Conservation (phyloP, 2,329 filamentous ascomycete species). For the Botryotinia convoluta region DNA sequence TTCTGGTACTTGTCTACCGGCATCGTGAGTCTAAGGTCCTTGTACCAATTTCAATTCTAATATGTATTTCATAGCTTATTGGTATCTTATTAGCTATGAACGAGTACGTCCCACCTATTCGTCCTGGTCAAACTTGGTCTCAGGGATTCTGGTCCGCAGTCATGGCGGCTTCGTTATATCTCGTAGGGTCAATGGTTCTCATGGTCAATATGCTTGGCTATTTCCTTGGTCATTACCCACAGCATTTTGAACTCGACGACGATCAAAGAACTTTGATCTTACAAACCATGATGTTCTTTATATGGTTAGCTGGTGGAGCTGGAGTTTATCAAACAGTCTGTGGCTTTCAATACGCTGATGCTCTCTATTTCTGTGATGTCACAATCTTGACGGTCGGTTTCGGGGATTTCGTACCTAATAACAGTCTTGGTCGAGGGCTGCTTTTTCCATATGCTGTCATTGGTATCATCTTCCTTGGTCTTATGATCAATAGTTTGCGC, state of each 20-base stretch:
- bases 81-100: slow-evolving; percentile 57
- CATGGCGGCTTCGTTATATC: slow-evolving; percentile 61
- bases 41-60: not conserved
- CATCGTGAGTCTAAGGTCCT: slow-evolving; percentile 51
- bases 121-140: slow-evolving; percentile 53
- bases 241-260: slow-evolving; percentile 63
- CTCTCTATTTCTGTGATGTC: slow-evolving; percentile 60
- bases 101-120: slow-evolving; percentile 48
- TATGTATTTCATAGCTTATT: slow-evolving; percentile 46
- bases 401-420: slow-evolving; percentile 58
- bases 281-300: slow-evolving; percentile 68
- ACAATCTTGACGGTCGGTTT: slow-evolving; percentile 61
- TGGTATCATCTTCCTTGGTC: slow-evolving; percentile 66
- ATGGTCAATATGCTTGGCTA: slow-evolving; percentile 71
- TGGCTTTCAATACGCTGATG: slow-evolving; percentile 57
- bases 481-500: slow-evolving; percentile 64
- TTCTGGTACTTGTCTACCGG: slow-evolving; percentile 62
- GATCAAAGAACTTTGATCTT: slow-evolving; percentile 67
- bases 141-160: slow-evolving; percentile 71
- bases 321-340: slow-evolving; percentile 59
- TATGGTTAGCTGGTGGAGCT: slow-evolving; percentile 65
- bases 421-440: slow-evolving; percentile 54
- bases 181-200: slow-evolving; percentile 58
- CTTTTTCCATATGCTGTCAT: slow-evolving; percentile 66
- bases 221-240: slow-evolving; percentile 65